A percentile compares a stretch with the other conserved stretches of the same genome.
Evolutionary conservation across 2,329 filamentous ascomycete species (phyloP).

Genomic region (Emmonsiellopsis sp.): DNA sequence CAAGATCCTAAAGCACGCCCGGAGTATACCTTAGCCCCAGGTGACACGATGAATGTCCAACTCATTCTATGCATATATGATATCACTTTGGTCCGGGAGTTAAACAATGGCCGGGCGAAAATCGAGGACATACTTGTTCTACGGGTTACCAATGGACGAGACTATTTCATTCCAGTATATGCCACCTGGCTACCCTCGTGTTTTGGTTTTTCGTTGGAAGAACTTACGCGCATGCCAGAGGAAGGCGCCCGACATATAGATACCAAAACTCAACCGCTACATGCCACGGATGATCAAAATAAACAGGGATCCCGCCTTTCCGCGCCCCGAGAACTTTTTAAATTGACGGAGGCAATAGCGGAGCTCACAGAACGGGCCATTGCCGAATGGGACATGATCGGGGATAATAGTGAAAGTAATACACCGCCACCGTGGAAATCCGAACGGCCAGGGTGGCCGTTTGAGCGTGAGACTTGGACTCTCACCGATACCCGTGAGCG

Average conservation of each 20-base stretch:
- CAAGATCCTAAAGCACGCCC: conserved; percentile 19
- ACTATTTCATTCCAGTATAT: conserved; percentile 80
- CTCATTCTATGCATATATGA: conserved; percentile 60
- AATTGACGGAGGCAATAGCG: conserved; percentile 72
- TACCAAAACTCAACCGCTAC: conserved; percentile 28
- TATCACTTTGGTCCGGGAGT: conserved; percentile 52
- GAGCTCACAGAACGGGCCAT: conserved; percentile 49
- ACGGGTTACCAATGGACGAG: conserved; percentile 71
- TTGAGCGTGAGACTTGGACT: conserved; percentile 43
- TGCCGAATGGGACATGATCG: conserved; percentile 55
- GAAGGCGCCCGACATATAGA: conserved; percentile 61
- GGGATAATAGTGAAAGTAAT: conserved; percentile 22
- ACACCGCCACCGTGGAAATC: conserved; percentile 45
- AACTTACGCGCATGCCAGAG: conserved; percentile 77
- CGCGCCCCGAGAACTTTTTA: conserved; percentile 80
- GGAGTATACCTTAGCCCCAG: conserved; percentile 66
- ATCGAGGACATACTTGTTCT: conserved; percentile 86
- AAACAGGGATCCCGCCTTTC: conserved; percentile 52
- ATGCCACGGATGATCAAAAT: conserved; percentile 23
- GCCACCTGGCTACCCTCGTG: conserved; percentile 73
- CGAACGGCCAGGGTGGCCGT: conserved; percentile 50
- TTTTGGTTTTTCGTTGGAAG: conserved; percentile 78
- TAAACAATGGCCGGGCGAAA: conserved; percentile 59
- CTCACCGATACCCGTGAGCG: conserved; percentile 33
- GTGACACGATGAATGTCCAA: conserved; percentile 66